Base-by-base conservation (phyloP, 768 basidiomycete species). In the Kwoniella dejecticola region DNA sequence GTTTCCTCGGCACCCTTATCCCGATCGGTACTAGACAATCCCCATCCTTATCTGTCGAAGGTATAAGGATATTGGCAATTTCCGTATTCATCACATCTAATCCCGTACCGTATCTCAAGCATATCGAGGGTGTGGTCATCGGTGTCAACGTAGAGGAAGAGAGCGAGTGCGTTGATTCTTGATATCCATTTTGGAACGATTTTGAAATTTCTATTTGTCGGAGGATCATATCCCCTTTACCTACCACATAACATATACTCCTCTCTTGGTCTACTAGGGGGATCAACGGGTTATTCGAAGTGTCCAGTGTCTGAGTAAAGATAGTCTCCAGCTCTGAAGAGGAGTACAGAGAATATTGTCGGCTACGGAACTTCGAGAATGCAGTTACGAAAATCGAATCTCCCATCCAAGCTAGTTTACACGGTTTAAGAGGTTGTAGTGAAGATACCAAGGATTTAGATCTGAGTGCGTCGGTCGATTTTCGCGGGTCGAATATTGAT, bases 81-180 rank as follows among this genome's bases (percentile, higher is more conserved):
- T 80, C 76, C 4, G 79, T 78, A 29, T 77, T 62, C 79, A 78
- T 79, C 21, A 80, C 78, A 30, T 77, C 67, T n/a, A 79, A 58
- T 2, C 36, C 52, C 0, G 50, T 57, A 15, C 68, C 69, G 26
- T 64, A 59, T 2, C 66, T 61, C 4, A 77, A 71, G n/a, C n/a
- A n/a, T n/a, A n/a, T n/a, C n/a, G n/a, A n/a, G n/a, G n/a, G n/a
- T n/a, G n/a, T n/a, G n/a, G n/a, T n/a, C n/a, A n/a, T n/a, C n/a
- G n/a, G n/a, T n/a, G n/a, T 64, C 5, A 69, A 53, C 11, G 79
- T 36, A 10, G 76, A 53, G 17, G 58, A 58, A 0, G 72, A 72
- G 0, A 80, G 42, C 1, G 71, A 38, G 19, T 74, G 73, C 21
- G 70, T 12, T 0, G 68, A 75, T 53, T 77, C 74, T 12, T 77